A percentile compares a stretch with the other conserved stretches of the same genome.
phyloP scores from a whole-genome alignment of 345 rosid species.

The Camelina neglecta region DNA sequence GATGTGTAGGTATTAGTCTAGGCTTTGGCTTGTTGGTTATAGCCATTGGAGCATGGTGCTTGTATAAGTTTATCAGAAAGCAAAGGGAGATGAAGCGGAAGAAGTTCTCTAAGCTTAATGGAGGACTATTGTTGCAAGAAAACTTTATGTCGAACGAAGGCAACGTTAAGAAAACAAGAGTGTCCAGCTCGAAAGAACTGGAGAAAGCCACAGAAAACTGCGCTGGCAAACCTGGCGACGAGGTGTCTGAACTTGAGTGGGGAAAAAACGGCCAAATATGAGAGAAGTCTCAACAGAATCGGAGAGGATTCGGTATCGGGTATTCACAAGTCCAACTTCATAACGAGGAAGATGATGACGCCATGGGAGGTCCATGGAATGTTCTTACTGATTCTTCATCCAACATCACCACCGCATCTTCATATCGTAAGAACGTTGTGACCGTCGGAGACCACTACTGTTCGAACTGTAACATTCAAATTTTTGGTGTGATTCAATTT shows the following conservation, averaged over 20 bases:
- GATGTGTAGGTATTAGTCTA: slow-evolving; percentile 17
- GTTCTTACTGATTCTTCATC: slow-evolving; percentile 16
- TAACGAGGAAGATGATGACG: slow-evolving; percentile 11
- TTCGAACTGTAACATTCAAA: not conserved
- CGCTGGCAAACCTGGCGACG: slow-evolving; percentile 43
- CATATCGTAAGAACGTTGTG: not conserved
- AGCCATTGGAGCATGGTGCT: slow-evolving; percentile 34
- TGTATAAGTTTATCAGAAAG: slow-evolving; percentile 32
- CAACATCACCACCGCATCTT: slow-evolving; percentile 15
- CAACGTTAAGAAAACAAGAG: slow-evolving; percentile 29
- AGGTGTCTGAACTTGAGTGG: slow-evolving; percentile 48
- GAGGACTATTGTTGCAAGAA: slow-evolving; percentile 50
- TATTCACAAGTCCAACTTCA: slow-evolving; percentile 7
- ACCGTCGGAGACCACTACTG: not conserved
- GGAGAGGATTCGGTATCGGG: slow-evolving; percentile 30
- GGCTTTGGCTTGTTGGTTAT: slow-evolving; percentile 39
- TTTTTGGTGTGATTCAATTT: not conserved
- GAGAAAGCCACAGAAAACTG: slow-evolving; percentile 16
- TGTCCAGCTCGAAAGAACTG: slow-evolving; percentile 46
- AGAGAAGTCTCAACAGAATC: slow-evolving; percentile 46
- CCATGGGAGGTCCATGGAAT: slow-evolving; percentile 11
- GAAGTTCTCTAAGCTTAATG: slow-evolving; percentile 29
- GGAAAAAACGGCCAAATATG: slow-evolving; percentile 50
- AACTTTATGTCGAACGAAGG: slow-evolving; percentile 22
- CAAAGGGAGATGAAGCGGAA: slow-evolving; percentile 20